Evolutionary conservation across 2,329 filamentous ascomycete species (phyloP), one percentile per base, ranked within the genome.

Genomic region (Diaporthe australafricana): DNA sequence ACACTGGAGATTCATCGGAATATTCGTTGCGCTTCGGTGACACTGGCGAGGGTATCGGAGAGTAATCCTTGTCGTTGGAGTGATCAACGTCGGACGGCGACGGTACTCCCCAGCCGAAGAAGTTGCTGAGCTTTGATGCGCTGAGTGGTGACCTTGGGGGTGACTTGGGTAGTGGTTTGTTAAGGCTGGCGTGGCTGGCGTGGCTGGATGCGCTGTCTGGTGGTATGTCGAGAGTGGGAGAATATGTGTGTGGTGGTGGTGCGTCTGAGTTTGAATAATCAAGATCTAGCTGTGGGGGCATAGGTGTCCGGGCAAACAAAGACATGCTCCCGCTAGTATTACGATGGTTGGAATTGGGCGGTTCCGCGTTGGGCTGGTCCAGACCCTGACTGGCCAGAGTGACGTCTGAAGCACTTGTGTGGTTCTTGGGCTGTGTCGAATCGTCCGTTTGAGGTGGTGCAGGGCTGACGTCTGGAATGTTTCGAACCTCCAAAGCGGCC

Each of bases 81-180:
- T 88, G 86, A 22, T 86, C 87, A 60, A 79, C 81, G 25, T 86
- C 84, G 11, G 86, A 83, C 45, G 86, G 81, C 8, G 83, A 83
- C 32, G 82, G 84, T 60, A 81, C 80, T 68, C 83, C 82, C 88
- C 88, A 90, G 76, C 84, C 86, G 77, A 90, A 89, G 75, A 89
- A 84, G 38, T 80, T 83, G 68, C 85, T 85, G 74, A 89, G 82
- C 74, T 85, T 80, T 78, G 87, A 80, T 70, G 87, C 81, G 75
- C 79, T 57, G 45, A 20, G 79, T 72, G 88, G 88, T 8, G 88
- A 90, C 74, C 84, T 89, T 14, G 87, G 87, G 69, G 88, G 88
- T 9, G 88, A 89, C 74, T 84, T 89, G 12, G 88, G 87, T 5
- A 88, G 77, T 32, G 87, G 87, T 75, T 89, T 89, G 79, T 89